Evolutionary conservation across 2,329 filamentous ascomycete genomes (phyloP), one percentile per base, ranked within the genome.

Genomic region (Venturia asperata): DNA sequence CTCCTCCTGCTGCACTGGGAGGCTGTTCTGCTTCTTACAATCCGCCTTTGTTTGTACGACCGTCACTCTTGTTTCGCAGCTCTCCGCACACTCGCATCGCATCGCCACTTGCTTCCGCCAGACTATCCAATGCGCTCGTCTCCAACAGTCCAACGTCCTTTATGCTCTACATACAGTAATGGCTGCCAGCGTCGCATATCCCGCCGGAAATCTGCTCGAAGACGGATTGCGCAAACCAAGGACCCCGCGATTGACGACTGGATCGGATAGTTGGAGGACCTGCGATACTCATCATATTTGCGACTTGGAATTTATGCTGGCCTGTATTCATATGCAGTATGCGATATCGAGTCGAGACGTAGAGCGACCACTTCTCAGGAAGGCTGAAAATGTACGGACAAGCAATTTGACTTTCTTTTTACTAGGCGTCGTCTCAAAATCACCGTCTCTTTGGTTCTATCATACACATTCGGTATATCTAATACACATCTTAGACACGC

Each of bases 141-240:
- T 55, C 62, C 64, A 41, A 49, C 64, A 56, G 66, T 67, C 67
- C 68, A 66, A 67, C 62, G 67, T 65, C 69, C 67, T 65, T 61
- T 56, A 66, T 66, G 70, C 66, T 70, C 68, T 67, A 66, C 64
- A 68, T 66, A 68, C 65, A 73, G 76, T 69, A 72, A 82, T 81
- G 80, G 78, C 79, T 72, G 74, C 75, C 70, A 73, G 75, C 73
- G 76, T 77, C 74, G 75, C 73, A 71, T 73, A 70, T 70, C 76
- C 70, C 71, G 76, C 68, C 76, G 74, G 67, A 71, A 72, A 72
- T 74, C 74, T 67, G 72, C 75, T 68, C 75, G 74, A 70, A 74
- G 75, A 68, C 75, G 76, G 70, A 71, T 77, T 70, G 76, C 74
- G 67, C 74, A 74, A 67, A 75, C 74, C 67, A 76, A 75, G 71